Evolutionary conservation across 1,284 basidiomycete genomes (phyloP), one percentile per base, ranked within the genome.

Genomic region (Moniliophthora roreri): DNA sequence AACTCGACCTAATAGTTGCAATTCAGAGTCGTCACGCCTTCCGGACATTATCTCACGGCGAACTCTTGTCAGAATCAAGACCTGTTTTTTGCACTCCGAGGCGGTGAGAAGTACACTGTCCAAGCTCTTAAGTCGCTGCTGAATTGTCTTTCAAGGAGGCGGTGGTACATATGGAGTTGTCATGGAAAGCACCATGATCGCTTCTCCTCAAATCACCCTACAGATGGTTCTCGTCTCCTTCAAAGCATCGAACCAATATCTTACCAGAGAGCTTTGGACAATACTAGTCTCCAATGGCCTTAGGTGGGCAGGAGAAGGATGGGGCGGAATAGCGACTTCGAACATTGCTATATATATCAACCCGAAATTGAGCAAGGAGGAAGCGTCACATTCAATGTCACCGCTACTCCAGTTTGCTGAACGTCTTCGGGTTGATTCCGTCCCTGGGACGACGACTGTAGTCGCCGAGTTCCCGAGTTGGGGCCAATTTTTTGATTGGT

Each of bases 161-260:
- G 71, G 70, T 21, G 52, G 55, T 1, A 74, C 72, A 8, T 74
- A 73, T 52, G 72, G 70, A 35, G 71, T 74, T 35, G 72, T 74
- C 13, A 61, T 72, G 2, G 66, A 68, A 35, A 62, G 63, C 3
- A 71, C 72, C 2, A 63, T 69, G 42, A 56, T 68, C n/a, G 72
- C 60, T 5, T 57, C 54, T 34, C 62, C 63, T 21, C 53, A 46
- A 23, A 42, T 60, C 2, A 58, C 54, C 3, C 39, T 62, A 2
- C 60, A 63, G 51, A 53, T 52, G 24, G 56, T 49, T 56, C 52
- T 48, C 66, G 69, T 60, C 24, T 48, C 51, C 3, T 55, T 54
- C n/a, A 39, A 21, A 16, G 23, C 40, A 21, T 20, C 42, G 5
- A 21, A 45, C 37, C 4, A 23, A 4, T 48, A 39, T 7, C 47